Conservation (phyloP, 805 yeast species). For the Myxozyma lipomycoides region DNA sequence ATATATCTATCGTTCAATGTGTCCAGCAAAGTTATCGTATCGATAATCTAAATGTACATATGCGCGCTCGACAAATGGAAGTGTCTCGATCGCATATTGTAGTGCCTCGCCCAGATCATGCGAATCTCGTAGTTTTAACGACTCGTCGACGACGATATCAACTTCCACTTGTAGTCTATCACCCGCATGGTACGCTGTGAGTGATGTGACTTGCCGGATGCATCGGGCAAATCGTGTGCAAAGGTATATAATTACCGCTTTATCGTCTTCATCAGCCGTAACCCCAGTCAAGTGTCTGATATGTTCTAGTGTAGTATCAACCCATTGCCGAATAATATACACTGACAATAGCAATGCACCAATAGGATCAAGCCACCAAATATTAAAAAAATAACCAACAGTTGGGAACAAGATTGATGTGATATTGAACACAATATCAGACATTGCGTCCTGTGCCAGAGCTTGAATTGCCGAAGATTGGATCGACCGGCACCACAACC, state of each 20-base stretch:
- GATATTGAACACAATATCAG: constrained; percentile 68
- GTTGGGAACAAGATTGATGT: constrained; percentile 64
- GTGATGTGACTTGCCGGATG: constrained; percentile 52
- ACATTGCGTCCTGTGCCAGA: constrained; percentile 74
- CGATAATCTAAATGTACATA: constrained; percentile 61
- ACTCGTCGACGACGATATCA: constrained; percentile 50
- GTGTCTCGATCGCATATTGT: constrained; percentile 61
- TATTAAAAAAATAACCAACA: constrained; percentile 46
- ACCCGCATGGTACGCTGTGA: constrained; percentile 61
- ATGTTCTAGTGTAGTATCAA: constrained; percentile 51
- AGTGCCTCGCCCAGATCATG: constrained; percentile 67
- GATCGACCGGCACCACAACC: constrained; percentile 58
- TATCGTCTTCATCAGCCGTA: constrained; percentile 50
- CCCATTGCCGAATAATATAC: constrained; percentile 55
- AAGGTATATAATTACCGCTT: constrained; percentile 53
- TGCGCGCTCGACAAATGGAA: constrained; percentile 63
- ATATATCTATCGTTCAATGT: not conserved
- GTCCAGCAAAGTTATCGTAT: not conserved
- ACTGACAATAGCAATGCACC: constrained; percentile 55
- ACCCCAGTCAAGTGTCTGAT: constrained; percentile 61
- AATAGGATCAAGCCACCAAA: constrained; percentile 52
- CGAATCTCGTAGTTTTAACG: constrained; percentile 49
- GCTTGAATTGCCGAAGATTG: constrained; percentile 70
- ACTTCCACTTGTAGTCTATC: constrained; percentile 62
- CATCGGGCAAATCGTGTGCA: constrained; percentile 56